Percentiles rank a stretch among this genome's conserved stretches.
Conservation (phyloP, 148 eudicot genomes). For the Fallopia convolvulus region DNA sequence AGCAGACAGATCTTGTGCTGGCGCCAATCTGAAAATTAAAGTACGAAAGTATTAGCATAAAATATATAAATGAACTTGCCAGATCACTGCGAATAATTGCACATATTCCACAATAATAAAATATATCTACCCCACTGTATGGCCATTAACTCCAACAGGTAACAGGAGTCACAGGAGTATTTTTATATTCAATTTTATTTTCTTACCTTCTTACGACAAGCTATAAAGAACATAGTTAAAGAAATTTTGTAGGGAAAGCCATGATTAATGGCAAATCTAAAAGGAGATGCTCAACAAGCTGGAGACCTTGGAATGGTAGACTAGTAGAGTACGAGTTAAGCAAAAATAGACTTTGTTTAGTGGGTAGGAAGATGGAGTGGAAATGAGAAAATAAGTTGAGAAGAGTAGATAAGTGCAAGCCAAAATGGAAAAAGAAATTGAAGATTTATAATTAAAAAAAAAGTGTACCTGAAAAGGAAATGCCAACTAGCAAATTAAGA, state of each 20-base stretch:
- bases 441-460: background rate
- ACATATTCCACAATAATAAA: background rate
- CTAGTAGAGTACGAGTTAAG: conserved; percentile 7
- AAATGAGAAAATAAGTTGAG: conserved; percentile 5
- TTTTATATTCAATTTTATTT: background rate
- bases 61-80: background rate
- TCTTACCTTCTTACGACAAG: background rate
- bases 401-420: conserved; percentile 5
- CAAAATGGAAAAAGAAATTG: background rate
- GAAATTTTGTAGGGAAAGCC: too few species aligned
- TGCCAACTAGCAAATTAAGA: background rate
- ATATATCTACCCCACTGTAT: background rate
- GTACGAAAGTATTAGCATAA: background rate
- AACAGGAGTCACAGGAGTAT: background rate
- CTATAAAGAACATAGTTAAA: background rate
- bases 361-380: background rate
- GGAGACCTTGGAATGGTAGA: background rate
- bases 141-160: background rate
- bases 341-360: conserved; percentile 5
- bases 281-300: background rate
- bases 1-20: background rate
- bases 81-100: conserved; percentile 4
- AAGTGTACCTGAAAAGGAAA: conserved; percentile 6
- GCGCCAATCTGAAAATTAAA: conserved; percentile 5
- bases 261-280: background rate